Base-by-base conservation (phyloP, 2,329 filamentous ascomycete species). In the Fusarium subtropicale region DNA sequence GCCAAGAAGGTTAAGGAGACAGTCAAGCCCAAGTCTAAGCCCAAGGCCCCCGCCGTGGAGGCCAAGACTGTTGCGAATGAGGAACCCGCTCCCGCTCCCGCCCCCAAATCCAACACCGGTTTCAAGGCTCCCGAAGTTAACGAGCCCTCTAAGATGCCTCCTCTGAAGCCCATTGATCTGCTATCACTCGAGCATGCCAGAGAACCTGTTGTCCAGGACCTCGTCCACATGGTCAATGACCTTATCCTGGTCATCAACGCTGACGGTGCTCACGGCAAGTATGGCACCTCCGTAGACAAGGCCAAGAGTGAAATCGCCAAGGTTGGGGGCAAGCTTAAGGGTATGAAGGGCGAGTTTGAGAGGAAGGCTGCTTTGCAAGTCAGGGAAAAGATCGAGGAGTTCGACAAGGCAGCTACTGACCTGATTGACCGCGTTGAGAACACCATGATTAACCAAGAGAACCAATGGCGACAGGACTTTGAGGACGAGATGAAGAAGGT, bases 211-310 rank as follows among this genome's bases (percentile, higher is more conserved):
- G 92, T 98, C 24, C 94, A 97, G 80, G 93, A 98, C 75, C 85
- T 99, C 8, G 93, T 97, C 63, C 95, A 93, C 82, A 95, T 97
- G 82, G 87, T 99, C 74, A 99, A 99, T 82, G 93, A 97, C 79
- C 91, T 99, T 74, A 97, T 99, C 77, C 90, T 92, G 11, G 93
- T 97, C 47, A 90, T 97, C 78, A 97, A 97, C 79, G 92, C 92
- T 60, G 95, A 97, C 78, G 88, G 91, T 65, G 88, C 92, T 60
- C 88, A 91, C 67, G 86, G 86, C 72, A 93, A 91, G 79, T 97
- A 96, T 81, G 89, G 88, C 54, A 86, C 88, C 4, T 91, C 93
- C 1, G 90, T 99, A 61, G 84, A 87, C 72, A 94, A 96, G 84
- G 94, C 95, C 67, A 98, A 97, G 86, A 84, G 86, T 55, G 92